phyloP scores from a whole-genome alignment of 495 filamentous ascomycete genomes.

The Bryoglossum gracile region DNA sequence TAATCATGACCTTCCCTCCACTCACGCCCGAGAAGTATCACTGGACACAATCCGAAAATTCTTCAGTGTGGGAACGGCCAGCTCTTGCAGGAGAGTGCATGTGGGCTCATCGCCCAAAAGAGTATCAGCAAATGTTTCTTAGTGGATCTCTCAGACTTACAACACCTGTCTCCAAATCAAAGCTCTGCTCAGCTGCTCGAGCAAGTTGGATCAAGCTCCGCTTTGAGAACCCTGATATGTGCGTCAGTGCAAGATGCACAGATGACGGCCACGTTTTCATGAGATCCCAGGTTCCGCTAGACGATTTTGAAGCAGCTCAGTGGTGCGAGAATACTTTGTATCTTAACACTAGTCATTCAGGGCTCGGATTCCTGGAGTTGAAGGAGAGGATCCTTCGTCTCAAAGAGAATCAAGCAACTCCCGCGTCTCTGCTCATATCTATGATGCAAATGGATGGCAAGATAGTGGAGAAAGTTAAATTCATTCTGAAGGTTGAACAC shows the following conservation, averaged over 20 bases:
- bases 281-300: not conserved
- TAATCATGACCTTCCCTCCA: too few species aligned
- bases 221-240: slow-evolving; percentile 12
- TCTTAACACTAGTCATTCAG: not conserved
- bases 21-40: not conserved
- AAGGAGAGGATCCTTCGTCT: not conserved
- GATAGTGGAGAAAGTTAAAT: not conserved
- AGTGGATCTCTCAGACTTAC: not conserved
- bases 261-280: slow-evolving; percentile 3
- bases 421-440: slow-evolving; percentile 1
- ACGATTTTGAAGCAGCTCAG: not conserved
- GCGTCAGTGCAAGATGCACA: not conserved
- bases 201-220: slow-evolving; percentile 1
- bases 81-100: slow-evolving; percentile 1
- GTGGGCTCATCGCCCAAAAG: slow-evolving; percentile 9
- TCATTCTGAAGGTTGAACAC: slow-evolving; percentile 16
- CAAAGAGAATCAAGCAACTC: not conserved
- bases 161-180: not conserved
- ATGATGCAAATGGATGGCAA: not conserved
- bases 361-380: not conserved
- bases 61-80: slow-evolving; percentile 1
- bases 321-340: not conserved
- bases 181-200: not conserved
- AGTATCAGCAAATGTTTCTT: slow-evolving; percentile 5
- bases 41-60: not conserved